Percentiles rank a stretch among this genome's conserved stretches.
Conservation (phyloP, 2,329 filamentous ascomycete species). For the Colletotrichum nymphaeae region DNA sequence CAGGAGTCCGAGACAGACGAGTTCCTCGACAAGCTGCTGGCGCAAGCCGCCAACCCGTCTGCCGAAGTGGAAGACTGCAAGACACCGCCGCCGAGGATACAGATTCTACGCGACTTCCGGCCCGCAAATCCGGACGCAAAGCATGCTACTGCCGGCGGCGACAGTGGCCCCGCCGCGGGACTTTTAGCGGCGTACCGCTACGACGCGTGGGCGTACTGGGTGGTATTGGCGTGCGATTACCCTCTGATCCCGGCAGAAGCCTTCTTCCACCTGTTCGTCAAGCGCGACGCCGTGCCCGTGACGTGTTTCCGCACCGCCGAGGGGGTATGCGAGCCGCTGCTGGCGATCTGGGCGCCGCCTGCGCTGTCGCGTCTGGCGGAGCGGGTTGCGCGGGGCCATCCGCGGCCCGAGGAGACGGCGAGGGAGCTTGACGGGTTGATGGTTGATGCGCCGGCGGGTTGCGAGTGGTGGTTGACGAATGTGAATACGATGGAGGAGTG, state of each 20-base stretch:
- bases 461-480: slow-evolving; percentile 28
- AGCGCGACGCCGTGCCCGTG: slow-evolving; percentile 40
- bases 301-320: slow-evolving; percentile 48
- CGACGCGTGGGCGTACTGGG: slow-evolving; percentile 42
- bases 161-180: slow-evolving; percentile 36
- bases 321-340: slow-evolving; percentile 46
- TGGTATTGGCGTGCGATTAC: slow-evolving; percentile 48
- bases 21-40: slow-evolving; percentile 22
- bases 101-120: slow-evolving; percentile 9
- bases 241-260: slow-evolving; percentile 43
- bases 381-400: slow-evolving; percentile 31
- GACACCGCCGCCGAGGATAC: neutral
- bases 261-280: slow-evolving; percentile 41
- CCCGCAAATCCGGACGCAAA: neutral
- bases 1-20: slow-evolving; percentile 29
- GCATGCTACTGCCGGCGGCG: neutral
- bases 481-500: slow-evolving; percentile 29
- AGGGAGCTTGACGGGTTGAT: slow-evolving; percentile 18
- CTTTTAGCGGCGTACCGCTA: slow-evolving; percentile 44
- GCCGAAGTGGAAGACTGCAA: neutral
- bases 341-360: slow-evolving; percentile 48
- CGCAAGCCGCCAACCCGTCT: slow-evolving; percentile 19
- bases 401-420: slow-evolving; percentile 18
- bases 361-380: slow-evolving; percentile 41
- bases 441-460: slow-evolving; percentile 3